Evolutionary conservation across 768 basidiomycete species (phyloP), one percentile per base, ranked within the genome.

Genomic region (Auriscalpium orientale): DNA sequence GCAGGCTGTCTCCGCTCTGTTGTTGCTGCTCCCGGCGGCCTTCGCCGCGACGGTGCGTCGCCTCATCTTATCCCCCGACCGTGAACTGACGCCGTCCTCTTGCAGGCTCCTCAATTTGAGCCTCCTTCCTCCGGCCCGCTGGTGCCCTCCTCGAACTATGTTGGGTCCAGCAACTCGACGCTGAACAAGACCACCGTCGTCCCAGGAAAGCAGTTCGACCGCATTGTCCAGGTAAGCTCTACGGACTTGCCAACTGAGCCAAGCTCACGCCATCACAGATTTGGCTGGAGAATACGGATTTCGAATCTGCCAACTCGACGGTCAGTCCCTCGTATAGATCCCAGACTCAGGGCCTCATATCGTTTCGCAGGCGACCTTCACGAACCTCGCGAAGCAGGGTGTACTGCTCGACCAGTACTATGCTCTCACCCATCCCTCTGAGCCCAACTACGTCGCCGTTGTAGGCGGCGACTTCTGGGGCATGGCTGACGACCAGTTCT

Each of bases 211-310:
- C 69, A 67, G 18, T 81, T 79, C 56, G 71, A 79, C 58, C 70
- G 79, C 7, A 74, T 82, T 68, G 73, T 77, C 57, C 68, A 71
- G 60, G 62, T 65, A 2, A 8, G 50, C 43, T 8, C 28, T 9
- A 22, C 11, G 21, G 20, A 16, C 22, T 18, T 46, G 15, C 46
- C 4, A 53, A n/a, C 20, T 40, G 18, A 34, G 22, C 15, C n/a
- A 34, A 6, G 4, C 36, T 38, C 3, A 33, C 33, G 46, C 12
- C 15, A 43, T 34, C 38, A 5, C 65, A 77, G 61, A 81, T 85
- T 55, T 84, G 80, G 79, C 70, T 86, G 38, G 84, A 85, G 65
- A 85, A 84, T 66, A 83, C 80, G 15, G 76, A 84, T 61, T 86
- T 70, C 56, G 65, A 59, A 9, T 62, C 61, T 54, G 71, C 67